Conservation (phyloP, 2,329 filamentous ascomycete species). For the Exophiala sp. region DNA sequence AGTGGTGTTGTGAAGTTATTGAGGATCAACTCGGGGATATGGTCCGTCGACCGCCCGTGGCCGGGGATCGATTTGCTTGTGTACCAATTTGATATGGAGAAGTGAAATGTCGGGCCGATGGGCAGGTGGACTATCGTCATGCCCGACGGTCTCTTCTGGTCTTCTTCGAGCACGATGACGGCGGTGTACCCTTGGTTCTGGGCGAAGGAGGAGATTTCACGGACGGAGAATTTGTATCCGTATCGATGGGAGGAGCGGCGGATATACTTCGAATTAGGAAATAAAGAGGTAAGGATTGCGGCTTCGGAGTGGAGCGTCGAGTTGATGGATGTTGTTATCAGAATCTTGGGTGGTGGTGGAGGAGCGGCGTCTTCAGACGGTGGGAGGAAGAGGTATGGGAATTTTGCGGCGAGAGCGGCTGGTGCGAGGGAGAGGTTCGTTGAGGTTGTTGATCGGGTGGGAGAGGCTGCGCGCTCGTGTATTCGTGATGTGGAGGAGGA, state of each 20-base stretch:
- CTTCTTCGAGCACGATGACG: conserved; percentile 81
- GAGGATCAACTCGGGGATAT: conserved; percentile 83
- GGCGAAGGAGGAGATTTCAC: conserved; percentile 86
- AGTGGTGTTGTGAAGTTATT: conserved; percentile 95
- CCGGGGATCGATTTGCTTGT: conserved; percentile 83
- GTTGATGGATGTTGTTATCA: conserved; percentile 88
- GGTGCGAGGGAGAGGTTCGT: conserved; percentile 60
- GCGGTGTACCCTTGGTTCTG: conserved; percentile 77
- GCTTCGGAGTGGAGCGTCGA: conserved; percentile 83
- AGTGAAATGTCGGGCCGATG: conserved; percentile 85
- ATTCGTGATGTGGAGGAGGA: conserved; percentile 35
- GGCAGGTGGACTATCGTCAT: conserved; percentile 83
- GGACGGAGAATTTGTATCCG: conserved; percentile 84
- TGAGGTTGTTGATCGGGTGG: conserved; percentile 53
- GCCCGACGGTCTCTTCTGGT: conserved; percentile 78
- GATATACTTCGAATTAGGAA: conserved; percentile 79
- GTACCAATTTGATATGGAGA: conserved; percentile 84
- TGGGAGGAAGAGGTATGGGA: conserved; percentile 53
- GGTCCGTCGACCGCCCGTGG: conserved; percentile 84
- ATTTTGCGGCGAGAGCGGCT: conserved; percentile 59
- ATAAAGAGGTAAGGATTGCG: conserved; percentile 70
- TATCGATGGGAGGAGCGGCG: conserved; percentile 79
- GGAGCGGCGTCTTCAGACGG: conserved; percentile 37
- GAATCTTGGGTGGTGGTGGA: conserved; percentile 70
- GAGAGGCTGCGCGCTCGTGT: conserved; percentile 53